A percentile compares a stretch with the other conserved stretches of the same genome.
phyloP scores from a whole-genome alignment of 2,329 filamentous ascomycete genomes.

The Fusarium tricinctum region DNA sequence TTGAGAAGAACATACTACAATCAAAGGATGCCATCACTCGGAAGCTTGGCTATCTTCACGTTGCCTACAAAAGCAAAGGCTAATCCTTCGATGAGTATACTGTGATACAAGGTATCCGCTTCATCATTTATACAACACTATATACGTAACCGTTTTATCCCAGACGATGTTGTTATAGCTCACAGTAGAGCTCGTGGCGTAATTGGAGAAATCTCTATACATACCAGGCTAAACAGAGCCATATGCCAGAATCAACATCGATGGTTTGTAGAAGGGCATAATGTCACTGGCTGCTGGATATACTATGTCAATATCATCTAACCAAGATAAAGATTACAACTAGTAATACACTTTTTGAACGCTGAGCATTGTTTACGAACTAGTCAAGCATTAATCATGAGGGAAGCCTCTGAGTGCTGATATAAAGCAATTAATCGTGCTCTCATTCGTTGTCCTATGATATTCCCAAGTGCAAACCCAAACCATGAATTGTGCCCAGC shows the following conservation, averaged over 20 bases:
- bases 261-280: background rate
- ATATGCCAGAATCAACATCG: too few species aligned
- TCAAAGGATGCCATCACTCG: background rate
- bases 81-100: background rate
- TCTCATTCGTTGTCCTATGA: slow-evolving; percentile 32
- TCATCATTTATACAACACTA: background rate
- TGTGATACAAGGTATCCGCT: background rate
- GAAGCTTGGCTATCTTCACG: background rate
- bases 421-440: slow-evolving; percentile 27
- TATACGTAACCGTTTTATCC: background rate
- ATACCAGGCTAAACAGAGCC: too few species aligned
- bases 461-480: slow-evolving; percentile 27
- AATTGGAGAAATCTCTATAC: too few species aligned
- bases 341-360: background rate
- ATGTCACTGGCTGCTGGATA: background rate
- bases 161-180: too few species aligned
- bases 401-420: background rate
- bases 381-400: background rate
- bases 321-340: background rate
- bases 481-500: slow-evolving; percentile 24
- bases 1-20: too few species aligned
- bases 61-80: background rate
- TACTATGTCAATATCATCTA: background rate
- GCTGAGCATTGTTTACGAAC: background rate
- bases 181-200: too few species aligned